phyloP scores from a whole-genome alignment of 176 grass and related monocot species.

The Aegilops speltoides region DNA sequence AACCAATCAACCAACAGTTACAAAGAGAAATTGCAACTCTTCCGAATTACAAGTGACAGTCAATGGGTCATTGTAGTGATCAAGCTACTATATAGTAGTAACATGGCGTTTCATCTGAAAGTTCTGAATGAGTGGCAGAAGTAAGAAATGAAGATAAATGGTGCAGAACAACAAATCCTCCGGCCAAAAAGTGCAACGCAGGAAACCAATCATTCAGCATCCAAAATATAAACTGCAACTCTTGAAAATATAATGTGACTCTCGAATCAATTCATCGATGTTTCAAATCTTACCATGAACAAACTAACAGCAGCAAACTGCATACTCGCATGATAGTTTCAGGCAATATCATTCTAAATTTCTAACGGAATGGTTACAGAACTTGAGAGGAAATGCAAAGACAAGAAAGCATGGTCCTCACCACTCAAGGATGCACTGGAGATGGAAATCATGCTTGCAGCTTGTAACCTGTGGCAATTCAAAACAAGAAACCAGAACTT shows the following conservation, averaged over 20 bases:
- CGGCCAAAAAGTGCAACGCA: not conserved
- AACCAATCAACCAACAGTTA: not conserved
- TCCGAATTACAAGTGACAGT: not conserved
- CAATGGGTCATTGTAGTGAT: not conserved
- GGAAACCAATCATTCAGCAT: not conserved
- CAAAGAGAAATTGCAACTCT: not conserved
- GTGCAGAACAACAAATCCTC: not conserved
- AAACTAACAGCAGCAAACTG: not conserved
- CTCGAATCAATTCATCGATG: not conserved
- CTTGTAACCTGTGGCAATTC: slow-evolving; percentile 57
- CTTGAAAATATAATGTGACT: not conserved
- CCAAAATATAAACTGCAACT: not conserved
- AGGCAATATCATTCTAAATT: not conserved
- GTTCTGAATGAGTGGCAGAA: not conserved
- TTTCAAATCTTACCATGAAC: not conserved
- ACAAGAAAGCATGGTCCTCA: slow-evolving; percentile 30
- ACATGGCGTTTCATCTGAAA: not conserved
- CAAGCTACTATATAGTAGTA: not conserved
- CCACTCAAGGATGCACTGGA: slow-evolving; percentile 98
- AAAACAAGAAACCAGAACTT: not conserved
- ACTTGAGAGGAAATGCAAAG: not conserved
- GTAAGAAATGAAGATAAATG: not conserved
- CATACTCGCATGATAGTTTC: not conserved
- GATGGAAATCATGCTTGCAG: slow-evolving; percentile 94
- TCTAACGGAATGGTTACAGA: not conserved